A percentile compares a stretch with the other conserved stretches of the same genome.
phyloP scores from a whole-genome alignment of 345 rosid species.

The Syzygium aqueum region DNA sequence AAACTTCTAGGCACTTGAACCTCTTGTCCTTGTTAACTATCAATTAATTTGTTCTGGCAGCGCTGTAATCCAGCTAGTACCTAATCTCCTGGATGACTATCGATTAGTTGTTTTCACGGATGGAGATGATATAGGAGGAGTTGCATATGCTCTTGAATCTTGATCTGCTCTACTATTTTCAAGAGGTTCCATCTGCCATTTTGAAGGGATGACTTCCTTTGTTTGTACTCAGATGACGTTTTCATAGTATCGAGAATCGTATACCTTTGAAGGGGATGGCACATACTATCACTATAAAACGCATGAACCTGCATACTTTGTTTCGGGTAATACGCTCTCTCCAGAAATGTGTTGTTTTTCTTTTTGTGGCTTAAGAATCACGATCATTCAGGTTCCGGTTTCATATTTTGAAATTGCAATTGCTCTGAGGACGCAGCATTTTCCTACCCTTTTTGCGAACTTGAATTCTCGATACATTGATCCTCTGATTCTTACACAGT shows the following conservation, averaged over 20 bases:
- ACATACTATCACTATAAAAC: no score
- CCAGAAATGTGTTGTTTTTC: neutral
- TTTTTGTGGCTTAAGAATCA: neutral
- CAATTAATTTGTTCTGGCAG: no score
- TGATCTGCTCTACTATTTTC: neutral
- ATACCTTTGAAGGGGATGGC: no score
- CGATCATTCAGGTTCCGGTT: neutral
- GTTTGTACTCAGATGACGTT: neutral
- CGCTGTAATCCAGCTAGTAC: neutral
- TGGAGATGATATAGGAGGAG: neutral
- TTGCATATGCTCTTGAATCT: neutral
- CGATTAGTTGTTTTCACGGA: accelerated
- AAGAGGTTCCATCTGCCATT: neutral
- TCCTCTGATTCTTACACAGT: neutral
- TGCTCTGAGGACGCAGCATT: neutral
- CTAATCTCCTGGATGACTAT: neutral
- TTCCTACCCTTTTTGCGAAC: neutral
- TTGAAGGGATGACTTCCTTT: neutral
- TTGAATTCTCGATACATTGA: neutral
- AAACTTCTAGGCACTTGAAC: neutral
- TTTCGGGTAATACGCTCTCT: neutral
- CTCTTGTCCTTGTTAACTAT: no score
- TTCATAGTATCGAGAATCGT: no score
- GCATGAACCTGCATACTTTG: no score
- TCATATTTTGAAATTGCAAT: neutral